Base-by-base conservation (phyloP, 352 stramenopile genomes). In the Phytophthora macrochlamydospora region DNA sequence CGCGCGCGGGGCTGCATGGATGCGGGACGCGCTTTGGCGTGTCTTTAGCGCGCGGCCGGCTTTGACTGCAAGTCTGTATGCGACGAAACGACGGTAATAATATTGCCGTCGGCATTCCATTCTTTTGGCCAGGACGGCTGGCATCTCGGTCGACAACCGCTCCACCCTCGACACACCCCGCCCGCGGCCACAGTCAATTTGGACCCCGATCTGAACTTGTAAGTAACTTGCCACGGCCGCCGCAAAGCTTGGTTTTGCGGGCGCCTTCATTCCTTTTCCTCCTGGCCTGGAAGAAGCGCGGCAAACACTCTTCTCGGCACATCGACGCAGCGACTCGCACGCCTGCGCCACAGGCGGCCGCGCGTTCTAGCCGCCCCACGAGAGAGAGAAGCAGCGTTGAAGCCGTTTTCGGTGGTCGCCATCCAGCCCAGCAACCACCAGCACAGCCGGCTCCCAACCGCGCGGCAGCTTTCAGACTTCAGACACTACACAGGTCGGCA, bases 291-390 rank as follows among this genome's bases (percentile, higher is more conserved):
- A 69, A 65, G 59, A 69, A 49, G 50, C 35, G 40, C 18, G 18
- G 29, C 28, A 51, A 57, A 33, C 42, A 65, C 49, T 68, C 53
- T 49, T 24, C 33, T 57, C 58, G 51, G 51, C 37, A 46, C 40
- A 46, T 46, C 44, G 52, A 38, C 33, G 43, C 51, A 29, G 35
- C 9, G 18, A 9, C 30, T 62, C 62, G 48, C 52, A 51, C 64
- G 65, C 59, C 65, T 69, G 65, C 64, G 65, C 65, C 65, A 73
- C 65, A 73, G 65, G 65, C 65, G 65, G 65, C 59, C 65, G 35
- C 59, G 59, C 59, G 65, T 73, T 65, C 42, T 69, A 73, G 65
- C 54, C 65, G 65, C 60, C 59, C 59, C 59, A 64, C 59, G 43
- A 68, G 49, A 73, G 50, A 56, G 29, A 55, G 31, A 14, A 32